A percentile compares a stretch with the other conserved stretches of the same genome.
These are phyloP conservation scores for Borealophlyctis nickersoniae DNA, from an alignment of 192 early-diverging fungal genomes.

Conservation along the genomic window DNA sequence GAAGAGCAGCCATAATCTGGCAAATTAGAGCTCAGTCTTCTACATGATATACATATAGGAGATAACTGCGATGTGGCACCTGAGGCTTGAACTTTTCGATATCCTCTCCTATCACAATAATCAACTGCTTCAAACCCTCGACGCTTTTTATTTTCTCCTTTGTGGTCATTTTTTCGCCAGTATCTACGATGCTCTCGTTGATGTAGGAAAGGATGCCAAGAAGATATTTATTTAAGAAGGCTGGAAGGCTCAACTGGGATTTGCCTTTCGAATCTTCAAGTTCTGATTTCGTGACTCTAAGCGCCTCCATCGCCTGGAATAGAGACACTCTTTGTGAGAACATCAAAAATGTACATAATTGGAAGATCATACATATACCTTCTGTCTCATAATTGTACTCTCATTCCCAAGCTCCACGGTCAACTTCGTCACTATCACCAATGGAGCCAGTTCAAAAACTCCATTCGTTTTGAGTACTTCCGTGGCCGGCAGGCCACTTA, in stretches of 20 bases:
- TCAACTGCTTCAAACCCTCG: conserved; percentile 26
- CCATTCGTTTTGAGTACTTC: too few species aligned
- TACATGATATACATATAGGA: neutral
- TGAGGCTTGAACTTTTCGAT: conserved; percentile 32
- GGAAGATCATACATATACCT: conserved; percentile 8
- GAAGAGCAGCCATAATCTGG: conserved; percentile 41
- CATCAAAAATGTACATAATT: neutral
- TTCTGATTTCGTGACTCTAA: conserved; percentile 9
- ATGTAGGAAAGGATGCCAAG: conserved; percentile 34
- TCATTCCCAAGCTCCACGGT: conserved; percentile 34
- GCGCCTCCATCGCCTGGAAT: conserved; percentile 32
- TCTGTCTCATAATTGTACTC: conserved; percentile 5
- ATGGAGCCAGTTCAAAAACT: conserved; percentile 17
- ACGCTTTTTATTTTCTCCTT: conserved; percentile 26
- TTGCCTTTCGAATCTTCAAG: neutral
- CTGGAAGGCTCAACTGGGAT: conserved; percentile 2
- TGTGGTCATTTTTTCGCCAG: neutral
- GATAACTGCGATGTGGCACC: conserved; percentile 18
- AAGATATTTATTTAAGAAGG: conserved; percentile 34
- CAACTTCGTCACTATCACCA: conserved; percentile 29
- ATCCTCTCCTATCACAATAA: conserved; percentile 28
- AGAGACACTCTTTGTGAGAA: too few species aligned
- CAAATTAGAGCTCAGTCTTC: neutral
- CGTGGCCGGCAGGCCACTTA: too few species aligned
- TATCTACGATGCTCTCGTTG: conserved; percentile 30